phyloP scores from a whole-genome alignment of 1,284 basidiomycete species.

The Trametes polyzona region DNA sequence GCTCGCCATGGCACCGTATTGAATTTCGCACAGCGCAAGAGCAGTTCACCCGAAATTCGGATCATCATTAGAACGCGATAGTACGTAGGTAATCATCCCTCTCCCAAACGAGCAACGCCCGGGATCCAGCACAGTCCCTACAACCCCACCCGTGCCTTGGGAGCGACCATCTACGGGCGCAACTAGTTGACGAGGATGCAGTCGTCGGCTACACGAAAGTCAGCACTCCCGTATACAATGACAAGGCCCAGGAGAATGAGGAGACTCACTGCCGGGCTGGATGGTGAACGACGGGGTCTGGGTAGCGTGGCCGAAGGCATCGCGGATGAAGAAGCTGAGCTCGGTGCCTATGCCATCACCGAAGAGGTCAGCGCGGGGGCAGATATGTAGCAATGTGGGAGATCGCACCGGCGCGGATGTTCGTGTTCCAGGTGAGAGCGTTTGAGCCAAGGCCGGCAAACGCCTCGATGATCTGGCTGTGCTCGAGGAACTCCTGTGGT shows the following conservation, averaged over 20 bases:
- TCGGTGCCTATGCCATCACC: not conserved
- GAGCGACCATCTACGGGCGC: too few species aligned
- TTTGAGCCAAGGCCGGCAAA: not conserved
- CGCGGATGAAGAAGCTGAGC: not conserved
- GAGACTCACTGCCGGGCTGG: not conserved
- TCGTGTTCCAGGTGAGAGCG: not conserved
- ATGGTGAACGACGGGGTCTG: not conserved
- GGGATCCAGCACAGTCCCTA: too few species aligned
- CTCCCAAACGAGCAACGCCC: too few species aligned
- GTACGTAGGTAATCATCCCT: too few species aligned
- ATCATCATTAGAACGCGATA: too few species aligned
- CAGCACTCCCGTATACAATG: not conserved
- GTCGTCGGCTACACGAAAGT: not conserved
- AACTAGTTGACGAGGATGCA: not conserved
- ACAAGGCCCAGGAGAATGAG: not conserved
- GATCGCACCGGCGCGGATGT: not conserved
- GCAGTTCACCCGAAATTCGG: too few species aligned
- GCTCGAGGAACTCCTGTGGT: not conserved
- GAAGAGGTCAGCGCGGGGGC: not conserved
- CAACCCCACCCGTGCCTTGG: too few species aligned
- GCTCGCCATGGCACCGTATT: too few species aligned
- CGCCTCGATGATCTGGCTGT: not conserved
- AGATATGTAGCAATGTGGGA: not conserved
- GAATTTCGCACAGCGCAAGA: too few species aligned
- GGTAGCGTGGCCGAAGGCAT: not conserved